Conservation (phyloP, 2,329 filamentous ascomycete genomes). For the Laburnicola sp. region DNA sequence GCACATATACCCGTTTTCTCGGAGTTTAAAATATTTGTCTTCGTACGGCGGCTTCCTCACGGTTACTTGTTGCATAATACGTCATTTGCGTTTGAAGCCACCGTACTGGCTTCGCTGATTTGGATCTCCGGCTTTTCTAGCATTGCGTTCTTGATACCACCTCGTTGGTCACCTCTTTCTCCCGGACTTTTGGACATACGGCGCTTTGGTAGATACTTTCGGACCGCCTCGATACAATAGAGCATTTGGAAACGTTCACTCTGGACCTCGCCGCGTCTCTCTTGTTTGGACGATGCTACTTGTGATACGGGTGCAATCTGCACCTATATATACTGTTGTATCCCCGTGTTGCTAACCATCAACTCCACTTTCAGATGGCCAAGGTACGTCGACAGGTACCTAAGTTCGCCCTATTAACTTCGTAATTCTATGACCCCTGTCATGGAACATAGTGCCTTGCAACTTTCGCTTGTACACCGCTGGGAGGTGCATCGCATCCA, state of each 20-base stretch:
- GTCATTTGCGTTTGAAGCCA: neutral
- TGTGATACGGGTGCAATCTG: too few species aligned
- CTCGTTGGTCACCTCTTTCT: constrained; percentile 16
- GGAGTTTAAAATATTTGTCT: constrained; percentile 15
- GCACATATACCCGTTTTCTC: constrained; percentile 11
- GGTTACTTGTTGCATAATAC: constrained; percentile 12
- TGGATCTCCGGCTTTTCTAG: constrained; percentile 9
- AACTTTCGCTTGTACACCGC: too few species aligned
- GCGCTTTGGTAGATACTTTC: constrained; percentile 4
- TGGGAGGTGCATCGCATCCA: too few species aligned
- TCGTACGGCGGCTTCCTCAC: constrained; percentile 9
- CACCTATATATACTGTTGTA: too few species aligned
- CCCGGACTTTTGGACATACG: neutral
- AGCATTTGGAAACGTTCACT: constrained; percentile 1
- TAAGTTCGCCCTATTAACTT: too few species aligned
- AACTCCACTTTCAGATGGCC: too few species aligned
- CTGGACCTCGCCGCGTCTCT: neutral
- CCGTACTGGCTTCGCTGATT: constrained; percentile 3
- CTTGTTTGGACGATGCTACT: too few species aligned
- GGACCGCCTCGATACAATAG: neutral
- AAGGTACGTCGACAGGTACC: too few species aligned
- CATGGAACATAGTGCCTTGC: too few species aligned
- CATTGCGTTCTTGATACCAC: constrained; percentile 23
- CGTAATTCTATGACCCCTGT: too few species aligned
- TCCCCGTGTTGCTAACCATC: too few species aligned